These are phyloP conservation scores for Cercospora brassicicola DNA, from an alignment of 2,329 filamentous ascomycete species.

Conservation along the genomic window DNA sequence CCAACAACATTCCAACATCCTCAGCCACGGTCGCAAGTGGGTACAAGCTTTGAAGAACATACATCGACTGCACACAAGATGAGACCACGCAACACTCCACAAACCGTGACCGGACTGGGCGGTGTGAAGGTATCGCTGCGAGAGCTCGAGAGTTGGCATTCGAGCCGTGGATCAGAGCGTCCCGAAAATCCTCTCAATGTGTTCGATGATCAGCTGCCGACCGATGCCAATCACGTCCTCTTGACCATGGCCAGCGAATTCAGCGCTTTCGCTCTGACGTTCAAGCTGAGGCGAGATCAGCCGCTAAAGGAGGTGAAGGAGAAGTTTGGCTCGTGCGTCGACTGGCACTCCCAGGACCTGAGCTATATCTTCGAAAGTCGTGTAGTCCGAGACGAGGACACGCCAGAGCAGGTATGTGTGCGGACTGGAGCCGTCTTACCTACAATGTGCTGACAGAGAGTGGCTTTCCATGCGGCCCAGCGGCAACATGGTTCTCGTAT, in stretches of 20 bases:
- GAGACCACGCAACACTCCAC: background rate
- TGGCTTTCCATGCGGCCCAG: too few relatives aligned
- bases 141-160: background rate
- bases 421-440: too few relatives aligned
- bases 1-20: background rate
- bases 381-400: background rate
- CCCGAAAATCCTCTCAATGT: background rate
- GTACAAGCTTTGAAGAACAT: background rate
- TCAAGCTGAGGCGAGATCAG: background rate
- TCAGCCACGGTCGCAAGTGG: background rate
- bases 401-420: too few relatives aligned
- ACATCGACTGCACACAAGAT: background rate
- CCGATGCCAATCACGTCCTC: background rate
- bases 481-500: too few relatives aligned
- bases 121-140: background rate
- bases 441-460: too few relatives aligned
- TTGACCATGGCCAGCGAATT: background rate
- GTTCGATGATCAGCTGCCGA: background rate
- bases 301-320: background rate
- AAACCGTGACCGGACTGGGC: background rate
- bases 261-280: conserved; percentile 1
- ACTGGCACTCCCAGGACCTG: background rate
- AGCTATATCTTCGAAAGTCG: background rate
- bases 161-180: background rate
- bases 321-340: background rate